A percentile compares a stretch with the other conserved stretches of the same genome.
Conservation (phyloP, 1,284 basidiomycete species). For the Fomes fomentarius region DNA sequence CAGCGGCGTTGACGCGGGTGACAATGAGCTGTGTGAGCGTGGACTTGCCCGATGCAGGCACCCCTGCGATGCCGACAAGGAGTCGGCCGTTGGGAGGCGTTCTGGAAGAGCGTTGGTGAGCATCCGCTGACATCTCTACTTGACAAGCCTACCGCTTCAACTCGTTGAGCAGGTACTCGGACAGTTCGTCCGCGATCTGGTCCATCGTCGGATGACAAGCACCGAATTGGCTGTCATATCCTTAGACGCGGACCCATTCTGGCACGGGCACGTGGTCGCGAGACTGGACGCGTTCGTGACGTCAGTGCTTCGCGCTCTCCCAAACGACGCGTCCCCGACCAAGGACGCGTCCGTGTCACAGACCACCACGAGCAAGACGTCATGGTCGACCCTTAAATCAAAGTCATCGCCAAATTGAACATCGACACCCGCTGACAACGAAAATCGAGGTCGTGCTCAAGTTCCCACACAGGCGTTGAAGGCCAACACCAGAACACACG, state of each 20-base stretch:
- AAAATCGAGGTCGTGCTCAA: constrained; percentile 3
- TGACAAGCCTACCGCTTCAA: constrained; percentile 30
- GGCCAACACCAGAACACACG: too few relatives aligned
- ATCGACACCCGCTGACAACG: constrained; percentile 10
- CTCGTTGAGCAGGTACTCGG: constrained; percentile 31
- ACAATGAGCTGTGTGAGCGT: constrained; percentile 65
- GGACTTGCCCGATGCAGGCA: constrained; percentile 87
- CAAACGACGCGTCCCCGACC: background rate
- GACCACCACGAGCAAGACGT: background rate
- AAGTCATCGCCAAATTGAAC: background rate
- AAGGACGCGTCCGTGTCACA: background rate
- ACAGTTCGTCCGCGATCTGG: constrained; percentile 35
- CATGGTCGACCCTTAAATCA: background rate
- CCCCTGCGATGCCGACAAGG: constrained; percentile 77
- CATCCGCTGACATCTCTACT: background rate
- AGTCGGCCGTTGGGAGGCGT: constrained; percentile 54
- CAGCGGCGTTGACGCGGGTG: constrained; percentile 44
- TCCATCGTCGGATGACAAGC: too few relatives aligned
- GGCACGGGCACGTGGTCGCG: constrained; percentile 19
- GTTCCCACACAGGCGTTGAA: too few relatives aligned
- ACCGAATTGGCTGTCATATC: too few relatives aligned
- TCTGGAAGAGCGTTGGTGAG: constrained; percentile 34
- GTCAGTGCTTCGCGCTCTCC: constrained; percentile 1
- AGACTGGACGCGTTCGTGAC: constrained; percentile 12
- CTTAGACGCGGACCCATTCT: too few relatives aligned